A percentile compares a stretch with the other conserved stretches of the same genome.
phyloP scores from a whole-genome alignment of 768 basidiomycete genomes.

The Tremella yokohamensis region DNA sequence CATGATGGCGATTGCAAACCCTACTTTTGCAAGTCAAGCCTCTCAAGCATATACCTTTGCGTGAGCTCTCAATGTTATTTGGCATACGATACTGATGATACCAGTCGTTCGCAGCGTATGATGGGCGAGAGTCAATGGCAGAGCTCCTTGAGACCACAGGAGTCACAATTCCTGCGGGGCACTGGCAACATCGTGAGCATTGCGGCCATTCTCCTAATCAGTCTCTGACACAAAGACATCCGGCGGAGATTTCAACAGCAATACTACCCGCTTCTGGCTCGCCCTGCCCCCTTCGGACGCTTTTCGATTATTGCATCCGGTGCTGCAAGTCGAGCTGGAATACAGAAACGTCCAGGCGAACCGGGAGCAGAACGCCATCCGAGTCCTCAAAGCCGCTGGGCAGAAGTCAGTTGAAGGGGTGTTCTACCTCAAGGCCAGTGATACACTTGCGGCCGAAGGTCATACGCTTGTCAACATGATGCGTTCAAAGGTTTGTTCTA shows the following conservation, averaged over 20 bases:
- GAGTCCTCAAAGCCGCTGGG: slow-evolving; percentile 36
- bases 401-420: slow-evolving; percentile 24
- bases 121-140: slow-evolving; percentile 36
- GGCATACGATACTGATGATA: background rate
- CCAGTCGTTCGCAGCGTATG: slow-evolving; percentile 29
- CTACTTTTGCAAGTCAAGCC: slow-evolving; percentile 46
- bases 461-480: slow-evolving; percentile 33
- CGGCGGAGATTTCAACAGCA: slow-evolving; percentile 34
- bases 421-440: slow-evolving; percentile 21
- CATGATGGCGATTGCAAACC: slow-evolving; percentile 69
- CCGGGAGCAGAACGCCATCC: slow-evolving; percentile 3
- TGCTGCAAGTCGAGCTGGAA: slow-evolving; percentile 26
- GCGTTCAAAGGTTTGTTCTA: slow-evolving; percentile 20
- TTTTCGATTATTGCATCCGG: slow-evolving; percentile 20
- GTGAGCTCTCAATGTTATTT: background rate
- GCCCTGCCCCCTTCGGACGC: slow-evolving; percentile 18
- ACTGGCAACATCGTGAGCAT: slow-evolving; percentile 46
- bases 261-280: slow-evolving; percentile 45
- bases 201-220: background rate
- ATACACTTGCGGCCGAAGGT: slow-evolving; percentile 21
- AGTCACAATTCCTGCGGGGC: slow-evolving; percentile 46
- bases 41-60: slow-evolving; percentile 33
- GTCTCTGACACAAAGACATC: slow-evolving; percentile 28
- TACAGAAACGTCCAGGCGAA: slow-evolving; percentile 19
- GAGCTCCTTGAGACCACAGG: slow-evolving; percentile 40